Evolutionary conservation across 2,329 filamentous ascomycete genomes (phyloP), one percentile per base, ranked within the genome.

Genomic region (Aplosporella prunicola): DNA sequence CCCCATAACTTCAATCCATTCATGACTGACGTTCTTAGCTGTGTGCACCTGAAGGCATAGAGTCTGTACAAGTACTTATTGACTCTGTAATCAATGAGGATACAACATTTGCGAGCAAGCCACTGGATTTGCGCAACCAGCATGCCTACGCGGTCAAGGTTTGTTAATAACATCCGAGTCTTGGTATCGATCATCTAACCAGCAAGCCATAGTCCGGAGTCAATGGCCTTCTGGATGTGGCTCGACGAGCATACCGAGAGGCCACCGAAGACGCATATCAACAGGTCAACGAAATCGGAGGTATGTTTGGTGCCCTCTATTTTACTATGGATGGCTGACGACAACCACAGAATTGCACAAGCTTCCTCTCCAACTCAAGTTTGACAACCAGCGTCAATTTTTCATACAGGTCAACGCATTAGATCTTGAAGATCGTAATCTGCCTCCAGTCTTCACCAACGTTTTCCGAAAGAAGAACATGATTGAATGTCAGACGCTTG

Each of bases 171-270:
- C n/a, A 18, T 27, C 20, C n/a, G 23, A 26, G 5, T 25, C 1
- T 26, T 5, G 9, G 14, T 20, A 5, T 20, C 9, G 33, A 9
- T 29, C 3, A 3, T 32, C 14, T 5, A 10, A 5, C 9, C 18
- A 15, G 13, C 11, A 11, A 4, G n/a, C 10, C 28, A 4, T 10
- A 84, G 72, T 77, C 85, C 30, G 84, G 85, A 1, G 77, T 91
- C 27, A 87, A 85, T 48, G 84, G 84, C 2, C 72, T 95, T 40
- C 73, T 96, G 4, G 89, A 95, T 59, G 82, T 95, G 24, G 84
- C 86, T 22, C 75, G 88, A 5, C 81, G 87, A 50, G 86, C 85
- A 0, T 95, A 91, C 61, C 93, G 91, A 49, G 89, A 96, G 55
- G 77, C 82, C 2, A 91, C 80, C 5, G 74, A 81, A 32, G 85